These are phyloP conservation scores for Cladosporium austrohemisphaericum DNA, from an alignment of 2,329 filamentous ascomycete genomes.

Conservation along the genomic window DNA sequence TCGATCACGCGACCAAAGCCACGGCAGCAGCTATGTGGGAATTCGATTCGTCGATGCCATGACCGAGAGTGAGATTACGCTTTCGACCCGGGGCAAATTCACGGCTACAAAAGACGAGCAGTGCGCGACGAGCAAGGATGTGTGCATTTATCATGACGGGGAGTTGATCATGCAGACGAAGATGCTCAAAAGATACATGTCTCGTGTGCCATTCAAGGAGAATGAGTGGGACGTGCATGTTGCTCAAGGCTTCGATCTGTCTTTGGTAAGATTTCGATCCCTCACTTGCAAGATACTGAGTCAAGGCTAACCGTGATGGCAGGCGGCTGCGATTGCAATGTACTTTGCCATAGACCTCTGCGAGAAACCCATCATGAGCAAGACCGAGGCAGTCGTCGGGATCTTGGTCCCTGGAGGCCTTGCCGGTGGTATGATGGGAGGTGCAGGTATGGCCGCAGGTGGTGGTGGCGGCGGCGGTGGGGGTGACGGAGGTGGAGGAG, in stretches of 20 bases:
- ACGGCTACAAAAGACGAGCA: not conserved
- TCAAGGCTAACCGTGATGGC: not conserved
- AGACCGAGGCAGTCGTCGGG: not conserved
- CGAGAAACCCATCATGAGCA: slow-evolving; percentile 8
- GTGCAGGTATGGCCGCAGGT: not conserved
- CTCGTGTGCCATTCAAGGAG: slow-evolving; percentile 6
- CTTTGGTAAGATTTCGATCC: slow-evolving; percentile 1
- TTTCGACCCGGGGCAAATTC: not conserved
- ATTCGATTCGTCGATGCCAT: not conserved
- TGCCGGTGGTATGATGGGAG: not conserved
- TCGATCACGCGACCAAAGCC: not conserved
- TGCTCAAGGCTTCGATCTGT: not conserved
- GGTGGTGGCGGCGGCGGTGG: not conserved
- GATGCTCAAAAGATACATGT: not conserved
- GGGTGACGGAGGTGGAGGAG: not conserved
- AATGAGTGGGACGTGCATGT: slow-evolving; percentile 11
- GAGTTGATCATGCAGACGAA: not conserved
- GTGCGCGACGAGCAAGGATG: slow-evolving; percentile 4
- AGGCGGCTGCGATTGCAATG: slow-evolving; percentile 1
- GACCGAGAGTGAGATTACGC: not conserved
- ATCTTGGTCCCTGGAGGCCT: not conserved
- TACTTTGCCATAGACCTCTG: slow-evolving; percentile 4
- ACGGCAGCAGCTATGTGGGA: not conserved
- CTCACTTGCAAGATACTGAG: too few species aligned
- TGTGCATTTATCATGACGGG: not conserved